These are phyloP conservation scores for Medicago ruthenica DNA, from an alignment of 306 rosid genomes.

Conservation along the genomic window DNA sequence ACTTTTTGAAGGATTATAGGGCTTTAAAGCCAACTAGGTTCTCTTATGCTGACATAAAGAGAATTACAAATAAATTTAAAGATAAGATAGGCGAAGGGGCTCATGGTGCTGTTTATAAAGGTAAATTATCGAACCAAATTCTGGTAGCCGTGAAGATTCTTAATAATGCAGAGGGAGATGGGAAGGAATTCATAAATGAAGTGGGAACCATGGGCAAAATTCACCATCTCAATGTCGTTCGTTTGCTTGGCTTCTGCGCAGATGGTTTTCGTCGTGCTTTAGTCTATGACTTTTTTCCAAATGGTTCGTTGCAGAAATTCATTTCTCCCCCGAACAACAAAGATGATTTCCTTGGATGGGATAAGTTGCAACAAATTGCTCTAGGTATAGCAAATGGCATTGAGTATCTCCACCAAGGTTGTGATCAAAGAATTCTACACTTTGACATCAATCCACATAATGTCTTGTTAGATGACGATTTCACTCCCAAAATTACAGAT, in stretches of 20 bases:
- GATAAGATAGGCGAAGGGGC: neutral
- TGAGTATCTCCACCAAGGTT: neutral
- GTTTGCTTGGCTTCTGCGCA: neutral
- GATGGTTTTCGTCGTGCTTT: neutral
- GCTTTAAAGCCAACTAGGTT: too few species aligned
- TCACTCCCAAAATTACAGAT: neutral
- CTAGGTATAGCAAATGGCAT: neutral
- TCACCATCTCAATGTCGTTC: neutral
- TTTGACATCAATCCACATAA: neutral
- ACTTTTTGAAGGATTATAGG: too few species aligned
- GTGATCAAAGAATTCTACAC: neutral
- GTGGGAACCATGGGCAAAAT: neutral
- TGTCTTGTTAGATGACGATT: neutral
- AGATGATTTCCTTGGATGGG: neutral
- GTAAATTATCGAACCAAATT: neutral
- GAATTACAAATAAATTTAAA: neutral
- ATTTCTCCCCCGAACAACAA: neutral
- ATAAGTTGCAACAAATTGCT: neutral
- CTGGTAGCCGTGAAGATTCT: neutral
- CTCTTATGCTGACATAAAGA: neutral
- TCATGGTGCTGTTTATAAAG: neutral
- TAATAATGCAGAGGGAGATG: neutral
- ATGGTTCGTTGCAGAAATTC: constrained; percentile 1
- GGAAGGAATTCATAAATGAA: neutral
- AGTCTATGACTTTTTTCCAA: neutral